Evolutionary conservation across 1,139 yeast genomes (phyloP).

Genomic region (Hemisphaericaspora lyxosophila): DNA sequence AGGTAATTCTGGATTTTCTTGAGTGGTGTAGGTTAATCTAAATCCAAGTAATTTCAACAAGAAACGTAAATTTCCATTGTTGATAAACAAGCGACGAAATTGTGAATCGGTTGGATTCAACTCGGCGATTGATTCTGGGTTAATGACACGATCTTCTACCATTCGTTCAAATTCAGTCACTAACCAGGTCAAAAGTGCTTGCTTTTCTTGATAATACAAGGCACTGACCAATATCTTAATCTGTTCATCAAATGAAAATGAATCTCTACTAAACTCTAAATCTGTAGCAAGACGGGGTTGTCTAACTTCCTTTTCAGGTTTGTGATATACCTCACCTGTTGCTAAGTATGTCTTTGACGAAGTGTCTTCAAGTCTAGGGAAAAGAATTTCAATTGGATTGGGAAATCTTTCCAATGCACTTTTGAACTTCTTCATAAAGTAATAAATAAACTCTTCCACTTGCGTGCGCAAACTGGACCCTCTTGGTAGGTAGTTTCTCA

Average conservation of each 20-base stretch:
- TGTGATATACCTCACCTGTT: constrained; percentile 50
- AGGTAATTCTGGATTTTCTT: constrained; percentile 33
- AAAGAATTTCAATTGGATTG: constrained; percentile 67
- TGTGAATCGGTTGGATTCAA: constrained; percentile 19
- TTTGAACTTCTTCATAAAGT: constrained; percentile 66
- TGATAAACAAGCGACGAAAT: constrained; percentile 30
- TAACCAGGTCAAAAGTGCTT: constrained; percentile 42
- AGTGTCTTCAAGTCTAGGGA: constrained; percentile 56
- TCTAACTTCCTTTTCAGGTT: constrained; percentile 19
- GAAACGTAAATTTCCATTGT: constrained; percentile 36
- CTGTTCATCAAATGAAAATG: constrained; percentile 34
- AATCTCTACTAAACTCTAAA: constrained; percentile 37
- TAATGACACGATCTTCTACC: constrained; percentile 22
- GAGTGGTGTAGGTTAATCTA: constrained; percentile 36
- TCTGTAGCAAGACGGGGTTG: constrained; percentile 33
- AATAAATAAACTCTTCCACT: constrained; percentile 63
- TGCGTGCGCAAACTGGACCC: constrained; percentile 50
- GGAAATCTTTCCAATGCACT: constrained; percentile 50
- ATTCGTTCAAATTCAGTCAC: constrained; percentile 37
- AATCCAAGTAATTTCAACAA: constrained; percentile 35
- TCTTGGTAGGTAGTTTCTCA: constrained; percentile 33
- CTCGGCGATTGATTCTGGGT: constrained; percentile 11
- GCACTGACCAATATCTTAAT: constrained; percentile 51
- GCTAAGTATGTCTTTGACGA: constrained; percentile 38
- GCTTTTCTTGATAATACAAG: constrained; percentile 46